Evolutionary conservation across 2,329 filamentous ascomycete genomes (phyloP), one percentile per base, ranked within the genome.

Genomic region (Monilinia aucupariae): DNA sequence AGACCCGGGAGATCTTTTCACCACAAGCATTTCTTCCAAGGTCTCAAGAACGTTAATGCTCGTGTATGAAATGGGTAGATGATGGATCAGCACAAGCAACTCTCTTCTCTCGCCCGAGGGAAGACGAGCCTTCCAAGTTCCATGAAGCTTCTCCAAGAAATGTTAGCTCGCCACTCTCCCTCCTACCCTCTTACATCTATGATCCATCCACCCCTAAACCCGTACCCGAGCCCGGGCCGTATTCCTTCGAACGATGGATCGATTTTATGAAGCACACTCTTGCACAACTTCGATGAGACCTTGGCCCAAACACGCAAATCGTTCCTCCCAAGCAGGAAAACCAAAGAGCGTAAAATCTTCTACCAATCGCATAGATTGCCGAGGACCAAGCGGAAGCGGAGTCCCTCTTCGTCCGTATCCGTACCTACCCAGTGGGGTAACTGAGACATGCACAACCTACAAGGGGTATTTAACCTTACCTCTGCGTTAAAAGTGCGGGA

Each of bases 41-140:
- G 50, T 5, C 15, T 25, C n/a, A 52, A 22, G 10, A 25, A 25
- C 12, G 37, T 39, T 4, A 39, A 25, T 8, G 13, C n/a, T n/a
- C n/a, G n/a, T n/a, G n/a, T n/a, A n/a, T 30, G 6, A 30, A 6
- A 6, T 30, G 6, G 27, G 6, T 3, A 30, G 27, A 30, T 20
- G 20, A 9, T 39, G 25, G 51, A 53, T 53, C 34, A 53, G 51
- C 51, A 53, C 32, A 39, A 53, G 51, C 51, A 53, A 15, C 37
- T 39, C 37, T 39, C 37, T 3, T 17, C 37, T 39, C 15, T 15
- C 15, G 5, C 12, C 4, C 37, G 15, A 37, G 32, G 32, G 13
- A 8, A 48, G 12, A 41, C 7, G 13, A 8, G 20, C 17, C 12
- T 15, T 54, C 27, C 37, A 15, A 7, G 27, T 6, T 30, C 6